A percentile compares a stretch with the other conserved stretches of the same genome.
These are phyloP conservation scores for Pythium grandisporangium DNA, from an alignment of 352 stramenopile species.

Conservation along the genomic window DNA sequence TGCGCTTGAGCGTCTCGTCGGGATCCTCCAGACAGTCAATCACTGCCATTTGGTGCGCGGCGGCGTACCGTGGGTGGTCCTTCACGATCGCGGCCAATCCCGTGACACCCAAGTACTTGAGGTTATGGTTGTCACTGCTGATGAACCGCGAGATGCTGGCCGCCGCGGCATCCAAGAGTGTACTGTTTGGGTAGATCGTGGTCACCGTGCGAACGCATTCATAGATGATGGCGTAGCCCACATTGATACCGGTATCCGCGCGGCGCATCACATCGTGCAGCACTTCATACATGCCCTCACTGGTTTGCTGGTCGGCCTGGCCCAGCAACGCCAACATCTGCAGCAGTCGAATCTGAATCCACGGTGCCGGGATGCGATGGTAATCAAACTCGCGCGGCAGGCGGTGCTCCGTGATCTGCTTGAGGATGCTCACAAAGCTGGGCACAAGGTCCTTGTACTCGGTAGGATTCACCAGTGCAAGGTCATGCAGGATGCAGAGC, in stretches of 20 bases:
- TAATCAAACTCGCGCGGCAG: slow-evolving; percentile 99
- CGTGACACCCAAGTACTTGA: slow-evolving; percentile 99
- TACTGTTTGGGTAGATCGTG: slow-evolving; percentile 98
- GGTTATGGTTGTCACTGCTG: slow-evolving; percentile 93
- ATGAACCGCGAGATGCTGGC: slow-evolving; percentile 94
- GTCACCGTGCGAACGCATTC: slow-evolving; percentile 98
- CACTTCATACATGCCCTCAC: slow-evolving; percentile 99
- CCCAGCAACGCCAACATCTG: slow-evolving; percentile 95
- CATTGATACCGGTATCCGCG: slow-evolving; percentile 98
- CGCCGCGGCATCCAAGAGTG: slow-evolving; percentile 92
- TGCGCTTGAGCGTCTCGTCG: slow-evolving; percentile 99
- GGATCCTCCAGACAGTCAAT: slow-evolving; percentile 99
- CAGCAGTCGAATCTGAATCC: slow-evolving; percentile 98
- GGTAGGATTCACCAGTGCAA: slow-evolving; percentile 83
- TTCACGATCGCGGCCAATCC: slow-evolving; percentile 98
- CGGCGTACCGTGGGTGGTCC: slow-evolving; percentile 93
- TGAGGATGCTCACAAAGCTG: slow-evolving; percentile 98
- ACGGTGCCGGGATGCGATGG: slow-evolving; percentile 98
- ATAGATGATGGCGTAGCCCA: slow-evolving; percentile 99
- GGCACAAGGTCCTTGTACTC: slow-evolving; percentile 99
- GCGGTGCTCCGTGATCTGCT: slow-evolving; percentile 99
- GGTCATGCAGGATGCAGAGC: slow-evolving; percentile 91
- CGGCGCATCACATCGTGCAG: slow-evolving; percentile 97
- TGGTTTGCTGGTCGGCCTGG: slow-evolving; percentile 89
- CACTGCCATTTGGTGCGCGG: slow-evolving; percentile 98